Evolutionary conservation across 345 rosid species (phyloP), one percentile per base, ranked within the genome.

Genomic region (Eucalyptus pauciflora): DNA sequence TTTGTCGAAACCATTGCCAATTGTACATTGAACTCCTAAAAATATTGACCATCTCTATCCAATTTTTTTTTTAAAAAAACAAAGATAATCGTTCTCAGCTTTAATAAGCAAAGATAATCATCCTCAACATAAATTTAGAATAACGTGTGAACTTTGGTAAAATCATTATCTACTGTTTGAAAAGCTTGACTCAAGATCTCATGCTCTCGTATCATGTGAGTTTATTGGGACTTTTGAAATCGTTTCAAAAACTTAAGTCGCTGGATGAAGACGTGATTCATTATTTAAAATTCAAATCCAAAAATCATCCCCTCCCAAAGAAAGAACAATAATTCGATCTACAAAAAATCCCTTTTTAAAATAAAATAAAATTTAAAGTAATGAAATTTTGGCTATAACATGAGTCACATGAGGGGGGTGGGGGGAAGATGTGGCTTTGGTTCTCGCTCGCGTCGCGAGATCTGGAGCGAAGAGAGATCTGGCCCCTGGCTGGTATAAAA

Each of bases 401-500:
- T 3, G 81, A 16, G 5, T 71, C 81, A 71, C 81, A 71, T 71
- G 76, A 15, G 18, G 33, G 33, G 11, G 33, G 93, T 4, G 50
- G 51, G 7, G 3, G 6, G 17, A 93, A 91, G 93, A 45, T 94
- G 95, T 94, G 96, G 95, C 48, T 87, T 94, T 92, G 62, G 86
- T 93, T 92, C 88, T 71, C 67, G 88, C 86, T 11, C 29, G 27
- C 14, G 15, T 20, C 14, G 48, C 2, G 9, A 90, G 92, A 94
- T 92, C 94, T 89, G 91, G 91, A 88, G 86, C 71, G 33, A 13
- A 5, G 6, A 24, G 62, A 56, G 27, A 56, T 24, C 62, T 52
- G 4, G 56, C 56, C 50, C 50, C 3, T 20, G 7, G 27, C 27
- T 2, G 13, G 48, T 41, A 41, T 76, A 76, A 37, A 33, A 16